Evolutionary conservation across 2,329 filamentous ascomycete species (phyloP).

Genomic region (Penicillium verrucosum): DNA sequence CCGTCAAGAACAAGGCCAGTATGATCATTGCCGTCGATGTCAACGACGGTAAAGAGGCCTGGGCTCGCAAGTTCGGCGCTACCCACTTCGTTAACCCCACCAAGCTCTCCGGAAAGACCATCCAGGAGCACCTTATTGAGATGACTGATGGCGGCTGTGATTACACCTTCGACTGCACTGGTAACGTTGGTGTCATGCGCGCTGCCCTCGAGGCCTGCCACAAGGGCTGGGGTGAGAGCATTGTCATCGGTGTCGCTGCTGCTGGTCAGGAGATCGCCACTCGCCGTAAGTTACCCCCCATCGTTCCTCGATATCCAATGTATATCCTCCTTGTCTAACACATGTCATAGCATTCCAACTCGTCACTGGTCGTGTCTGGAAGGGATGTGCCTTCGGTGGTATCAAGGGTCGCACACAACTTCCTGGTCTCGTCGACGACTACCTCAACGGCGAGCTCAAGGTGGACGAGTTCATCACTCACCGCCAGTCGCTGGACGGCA

Average conservation of each 20-base stretch:
- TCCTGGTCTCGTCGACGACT: constrained; percentile 80
- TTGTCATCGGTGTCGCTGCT: constrained; percentile 95
- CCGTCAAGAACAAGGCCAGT: constrained; percentile 73
- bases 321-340: constrained; percentile 10
- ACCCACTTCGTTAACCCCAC: constrained; percentile 96
- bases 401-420: constrained; percentile 97
- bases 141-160: constrained; percentile 98
- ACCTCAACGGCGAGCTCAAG: constrained; percentile 85
- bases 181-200: constrained; percentile 94
- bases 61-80: constrained; percentile 90
- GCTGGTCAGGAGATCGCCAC: constrained; percentile 95
- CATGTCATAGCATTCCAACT: constrained; percentile 81
- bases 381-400: constrained; percentile 94
- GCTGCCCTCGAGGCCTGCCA: constrained; percentile 95
- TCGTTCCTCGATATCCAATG: constrained; percentile 2
- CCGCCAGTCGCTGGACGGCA: constrained; percentile 73
- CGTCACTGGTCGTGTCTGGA: constrained; percentile 96
- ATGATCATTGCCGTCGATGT: constrained; percentile 67
- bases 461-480: constrained; percentile 99
- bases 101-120: constrained; percentile 69
- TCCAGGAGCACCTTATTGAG: constrained; percentile 90
- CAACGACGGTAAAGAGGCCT: constrained; percentile 87
- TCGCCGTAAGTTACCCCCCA: constrained; percentile 65
- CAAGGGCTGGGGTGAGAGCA: constrained; percentile 98
- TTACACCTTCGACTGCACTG: constrained; percentile 99